phyloP scores from a whole-genome alignment of 108 stramenopile species.

The Nitzschia sp. region DNA sequence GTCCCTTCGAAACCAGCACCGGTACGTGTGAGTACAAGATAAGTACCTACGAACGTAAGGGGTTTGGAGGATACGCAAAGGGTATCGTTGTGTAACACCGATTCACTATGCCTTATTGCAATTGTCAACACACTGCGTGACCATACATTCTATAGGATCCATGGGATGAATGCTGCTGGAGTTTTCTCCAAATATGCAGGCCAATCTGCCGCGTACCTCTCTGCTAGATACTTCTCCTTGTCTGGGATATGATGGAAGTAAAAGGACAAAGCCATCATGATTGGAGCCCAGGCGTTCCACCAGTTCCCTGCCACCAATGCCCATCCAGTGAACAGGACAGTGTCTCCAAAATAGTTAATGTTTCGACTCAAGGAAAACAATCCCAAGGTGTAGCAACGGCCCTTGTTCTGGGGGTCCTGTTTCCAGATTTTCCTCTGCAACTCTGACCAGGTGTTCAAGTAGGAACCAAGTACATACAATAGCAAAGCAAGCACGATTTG shows the following conservation, averaged over 20 bases:
- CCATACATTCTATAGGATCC: too few relatives aligned
- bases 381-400: slow-evolving; percentile 22
- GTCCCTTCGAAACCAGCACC: too few relatives aligned
- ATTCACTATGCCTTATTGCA: too few relatives aligned
- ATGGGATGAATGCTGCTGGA: slow-evolving; percentile 22
- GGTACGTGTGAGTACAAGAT: too few relatives aligned
- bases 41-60: too few relatives aligned
- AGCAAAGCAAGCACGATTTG: background rate
- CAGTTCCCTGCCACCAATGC: slow-evolving; percentile 8
- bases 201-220: slow-evolving; percentile 19
- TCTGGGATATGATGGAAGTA: slow-evolving; percentile 23
- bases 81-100: too few relatives aligned
- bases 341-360: slow-evolving; percentile 30
- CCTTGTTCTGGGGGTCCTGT: slow-evolving; percentile 7
- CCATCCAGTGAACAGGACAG: slow-evolving; percentile 17
- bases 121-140: too few relatives aligned
- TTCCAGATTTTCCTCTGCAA: slow-evolving; percentile 18
- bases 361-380: slow-evolving; percentile 24
- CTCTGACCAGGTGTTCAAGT: slow-evolving; percentile 19
- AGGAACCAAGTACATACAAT: slow-evolving; percentile 14
- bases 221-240: slow-evolving; percentile 21
- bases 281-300: slow-evolving; percentile 22
- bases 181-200: slow-evolving; percentile 6
- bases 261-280: slow-evolving; percentile 12
- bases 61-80: too few relatives aligned